Conservation (phyloP, 352 stramenopile species). For the Phytophthora ohioensis region DNA sequence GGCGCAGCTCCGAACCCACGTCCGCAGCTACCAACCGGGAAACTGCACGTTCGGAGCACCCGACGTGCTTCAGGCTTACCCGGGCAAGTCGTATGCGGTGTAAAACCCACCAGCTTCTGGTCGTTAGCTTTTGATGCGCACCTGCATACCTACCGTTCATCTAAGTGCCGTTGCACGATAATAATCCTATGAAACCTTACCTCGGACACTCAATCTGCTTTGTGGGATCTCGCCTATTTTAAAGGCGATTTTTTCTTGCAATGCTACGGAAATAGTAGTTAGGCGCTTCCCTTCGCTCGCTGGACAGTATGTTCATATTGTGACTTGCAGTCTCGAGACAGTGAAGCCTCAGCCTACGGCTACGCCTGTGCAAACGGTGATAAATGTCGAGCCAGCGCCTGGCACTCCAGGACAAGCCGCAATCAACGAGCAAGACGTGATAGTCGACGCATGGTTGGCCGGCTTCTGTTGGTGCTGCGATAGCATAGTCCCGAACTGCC, state of each 20-base stretch:
- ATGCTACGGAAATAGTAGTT: neutral
- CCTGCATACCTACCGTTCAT: constrained; percentile 9
- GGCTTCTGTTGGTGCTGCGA: constrained; percentile 58
- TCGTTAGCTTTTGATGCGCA: constrained; percentile 5
- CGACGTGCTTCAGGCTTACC: constrained; percentile 45
- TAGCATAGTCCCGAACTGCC: constrained; percentile 51
- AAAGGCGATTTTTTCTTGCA: neutral
- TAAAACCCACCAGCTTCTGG: constrained; percentile 16
- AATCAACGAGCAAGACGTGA: constrained; percentile 26
- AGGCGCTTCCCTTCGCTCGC: too few species aligned
- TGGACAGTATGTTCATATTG: constrained; percentile 11
- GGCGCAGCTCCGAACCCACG: constrained; percentile 50
- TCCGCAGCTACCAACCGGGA: constrained; percentile 56
- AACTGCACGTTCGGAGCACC: constrained; percentile 51
- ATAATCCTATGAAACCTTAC: constrained; percentile 9
- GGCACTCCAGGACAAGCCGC: neutral
- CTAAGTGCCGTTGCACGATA: constrained; percentile 30
- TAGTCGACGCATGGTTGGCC: constrained; percentile 35
- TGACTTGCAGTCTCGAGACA: constrained; percentile 7
- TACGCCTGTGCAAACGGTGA: constrained; percentile 22
- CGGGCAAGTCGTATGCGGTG: constrained; percentile 42
- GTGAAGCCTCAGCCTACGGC: constrained; percentile 26
- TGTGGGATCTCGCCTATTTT: neutral
- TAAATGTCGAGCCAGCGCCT: constrained; percentile 23
- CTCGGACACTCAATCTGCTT: neutral